Evolutionary conservation across 2,329 filamentous ascomycete genomes (phyloP).

Genomic region (Pestalotiopsis sp.): DNA sequence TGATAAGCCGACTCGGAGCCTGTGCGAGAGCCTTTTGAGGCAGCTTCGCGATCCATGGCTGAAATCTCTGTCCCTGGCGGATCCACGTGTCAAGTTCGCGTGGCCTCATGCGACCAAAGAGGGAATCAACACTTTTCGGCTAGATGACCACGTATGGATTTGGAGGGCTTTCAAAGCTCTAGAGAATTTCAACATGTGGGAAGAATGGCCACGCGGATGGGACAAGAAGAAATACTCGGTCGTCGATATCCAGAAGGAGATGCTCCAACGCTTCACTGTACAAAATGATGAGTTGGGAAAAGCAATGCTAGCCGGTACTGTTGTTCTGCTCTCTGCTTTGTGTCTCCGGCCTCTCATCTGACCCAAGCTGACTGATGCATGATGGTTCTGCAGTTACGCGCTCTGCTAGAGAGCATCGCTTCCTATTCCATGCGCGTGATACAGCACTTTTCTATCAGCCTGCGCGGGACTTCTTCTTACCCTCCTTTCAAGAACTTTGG

Average conservation of each 20-base stretch:
- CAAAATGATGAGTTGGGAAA: slow-evolving; percentile 13
- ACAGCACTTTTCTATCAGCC: slow-evolving; percentile 16
- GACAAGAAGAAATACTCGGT: background rate
- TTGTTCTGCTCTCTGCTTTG: background rate
- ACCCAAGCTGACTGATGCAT: background rate
- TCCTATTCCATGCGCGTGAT: slow-evolving; percentile 21
- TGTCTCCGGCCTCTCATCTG: background rate
- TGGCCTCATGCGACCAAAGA: slow-evolving; percentile 14
- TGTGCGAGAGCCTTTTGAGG: background rate
- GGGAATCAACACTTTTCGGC: slow-evolving; percentile 11
- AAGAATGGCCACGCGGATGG: background rate
- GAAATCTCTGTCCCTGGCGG: background rate
- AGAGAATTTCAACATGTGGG: background rate
- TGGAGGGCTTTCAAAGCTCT: slow-evolving; percentile 17
- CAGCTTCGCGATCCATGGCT: background rate
- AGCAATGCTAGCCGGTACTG: slow-evolving; percentile 15
- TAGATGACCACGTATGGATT: slow-evolving; percentile 20
- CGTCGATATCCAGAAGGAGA: slow-evolving; percentile 10
- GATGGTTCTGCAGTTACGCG: slow-evolving; percentile 4
- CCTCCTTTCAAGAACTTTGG: slow-evolving; percentile 14
- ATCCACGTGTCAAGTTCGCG: slow-evolving; percentile 3
- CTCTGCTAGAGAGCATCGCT: slow-evolving; percentile 15
- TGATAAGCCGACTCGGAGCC: background rate
- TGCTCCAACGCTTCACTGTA: slow-evolving; percentile 14
- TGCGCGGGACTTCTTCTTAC: background rate